Conservation (phyloP, 2,329 filamentous ascomycete genomes). For the Chrysoporthe deuterocubensis region DNA sequence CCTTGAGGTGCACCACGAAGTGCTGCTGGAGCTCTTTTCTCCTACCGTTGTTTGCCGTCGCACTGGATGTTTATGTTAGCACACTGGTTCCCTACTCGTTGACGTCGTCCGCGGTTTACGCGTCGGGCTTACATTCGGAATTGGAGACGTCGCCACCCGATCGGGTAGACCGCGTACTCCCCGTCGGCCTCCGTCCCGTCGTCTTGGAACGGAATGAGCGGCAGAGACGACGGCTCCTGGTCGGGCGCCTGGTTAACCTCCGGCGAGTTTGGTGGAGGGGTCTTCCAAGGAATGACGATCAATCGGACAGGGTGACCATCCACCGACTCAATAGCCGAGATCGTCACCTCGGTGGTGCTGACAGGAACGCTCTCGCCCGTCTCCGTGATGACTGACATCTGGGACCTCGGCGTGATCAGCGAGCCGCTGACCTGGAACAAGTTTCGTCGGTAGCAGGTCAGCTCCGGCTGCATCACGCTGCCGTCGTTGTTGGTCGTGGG, state of each 20-base stretch:
- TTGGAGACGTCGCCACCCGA: constrained; percentile 91
- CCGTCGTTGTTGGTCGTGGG: constrained; percentile 65
- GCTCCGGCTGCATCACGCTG: constrained; percentile 69
- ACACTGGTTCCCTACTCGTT: neutral
- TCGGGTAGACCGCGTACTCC: constrained; percentile 87
- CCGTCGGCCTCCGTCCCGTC: constrained; percentile 65
- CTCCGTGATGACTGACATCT: constrained; percentile 81
- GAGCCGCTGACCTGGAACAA: constrained; percentile 95
- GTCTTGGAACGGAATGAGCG: constrained; percentile 70
- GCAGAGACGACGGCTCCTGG: constrained; percentile 84
- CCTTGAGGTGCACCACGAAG: constrained; percentile 87
- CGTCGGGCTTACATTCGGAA: constrained; percentile 72
- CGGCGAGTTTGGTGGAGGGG: constrained; percentile 78
- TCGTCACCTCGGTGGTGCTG: constrained; percentile 79
- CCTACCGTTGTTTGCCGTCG: constrained; percentile 93
- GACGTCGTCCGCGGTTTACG: too few relatives aligned
- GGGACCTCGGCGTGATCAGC: constrained; percentile 76
- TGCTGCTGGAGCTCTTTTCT: constrained; percentile 96
- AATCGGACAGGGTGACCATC: constrained; percentile 91
- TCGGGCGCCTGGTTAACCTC: constrained; percentile 69
- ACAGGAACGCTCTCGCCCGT: constrained; percentile 84
- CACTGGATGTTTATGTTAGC: constrained; percentile 53
- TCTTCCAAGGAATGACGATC: constrained; percentile 98
- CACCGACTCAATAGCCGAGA: constrained; percentile 93
- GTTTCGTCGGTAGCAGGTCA: constrained; percentile 95